Base-by-base conservation (phyloP, 768 basidiomycete species). In the Steccherinum ochraceum region DNA sequence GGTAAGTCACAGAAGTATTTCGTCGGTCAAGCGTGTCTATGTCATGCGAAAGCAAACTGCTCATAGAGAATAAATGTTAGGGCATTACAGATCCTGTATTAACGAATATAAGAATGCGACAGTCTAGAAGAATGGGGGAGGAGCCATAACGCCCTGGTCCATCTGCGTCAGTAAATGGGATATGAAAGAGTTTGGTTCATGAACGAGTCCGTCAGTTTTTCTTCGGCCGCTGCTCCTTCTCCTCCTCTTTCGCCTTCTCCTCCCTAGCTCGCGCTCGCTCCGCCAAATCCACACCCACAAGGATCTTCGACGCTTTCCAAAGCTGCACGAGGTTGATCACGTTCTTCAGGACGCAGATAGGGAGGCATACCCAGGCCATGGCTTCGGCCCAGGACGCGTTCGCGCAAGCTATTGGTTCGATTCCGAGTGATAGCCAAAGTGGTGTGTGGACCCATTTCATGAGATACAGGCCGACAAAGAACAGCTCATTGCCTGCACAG, bases 241-340 rank as follows among this genome's bases (percentile, higher is more conserved):
- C 26, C 46, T n/a, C 51, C 52, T 52, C 51, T 53, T 61, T 61
- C 48, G 45, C 35, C 24, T 49, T 51, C 56, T 63, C 75, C 51
- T 77, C 71, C 50, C 84, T 71, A 18, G 78, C 85, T 50, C 78
- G 76, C 35, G 83, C 83, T 57, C 93, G 73, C 68, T 94, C 92
- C 41, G 89, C 89, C 44, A 96, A 71, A 63, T 96, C 93, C 11
- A 96, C 89, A 0, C 93, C 93, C 12, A 96, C 93, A 13, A 96
- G 77, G 50, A 93, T 91, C 69, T 93, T 93, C 27, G 89, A 87
- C 23, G 96, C 95, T 67, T 99, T 99, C 94, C 94, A 97, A 52
- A 97, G 80, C 67, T 99, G 96, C 5, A 99, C 93, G 26, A 89
- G 67, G 66, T 97, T 96, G 74, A 99, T 91, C 51, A 93, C 61